Base-by-base conservation (phyloP, 768 basidiomycete genomes). In the Naganishia antarctica region DNA sequence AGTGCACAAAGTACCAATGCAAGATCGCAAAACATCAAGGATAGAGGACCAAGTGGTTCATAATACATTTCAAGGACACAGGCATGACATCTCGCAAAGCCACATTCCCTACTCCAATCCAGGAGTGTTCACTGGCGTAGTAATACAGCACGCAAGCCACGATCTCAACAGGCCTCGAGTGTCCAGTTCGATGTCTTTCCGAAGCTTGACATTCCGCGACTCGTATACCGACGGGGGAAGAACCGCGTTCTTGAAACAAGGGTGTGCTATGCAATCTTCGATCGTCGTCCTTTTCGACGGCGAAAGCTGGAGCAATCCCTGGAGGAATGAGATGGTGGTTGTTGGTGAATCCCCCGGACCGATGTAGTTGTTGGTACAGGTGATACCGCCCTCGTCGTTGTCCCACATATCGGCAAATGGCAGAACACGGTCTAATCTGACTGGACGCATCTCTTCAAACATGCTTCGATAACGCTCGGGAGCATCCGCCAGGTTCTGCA, bases 381-480 rank as follows among this genome's bases (percentile, higher is more conserved):
- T 57, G 23, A 57, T 26, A 34, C 53, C 53, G 15, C 53, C 53
- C 23, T 57, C 21, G 6, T 57, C 34, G 21, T 57, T 57, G 53
- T 57, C 53, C 53, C 53, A 57, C 23, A 57, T 57, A 25, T 57
- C 53, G 34, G 53, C 53, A 26, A 57, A 40, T 37, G 53, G 53
- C 21, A 57, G 23, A 8, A 40, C 53, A 37, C 53, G 53, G 34
- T 57, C 53, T 4, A 57, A 34, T 40, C 53, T 41, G n/a, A 57
- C 53, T 16, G 53, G 18, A 12, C n/a, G n/a, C 37, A 21, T 37
- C 23, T 34, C 32, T 16, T 34, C 23, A 29, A 37, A 57, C 53
- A 57, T 57, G 15, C 37, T 34, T 37, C 37, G 32, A 29, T 57
- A 57, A 6, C 53, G 53, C 40, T 57, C 53, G 2, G 53, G 53